A percentile compares a stretch with the other conserved stretches of the same genome.
Conservation (phyloP, 352 stramenopile genomes). For the Pythium plurisporium region DNA sequence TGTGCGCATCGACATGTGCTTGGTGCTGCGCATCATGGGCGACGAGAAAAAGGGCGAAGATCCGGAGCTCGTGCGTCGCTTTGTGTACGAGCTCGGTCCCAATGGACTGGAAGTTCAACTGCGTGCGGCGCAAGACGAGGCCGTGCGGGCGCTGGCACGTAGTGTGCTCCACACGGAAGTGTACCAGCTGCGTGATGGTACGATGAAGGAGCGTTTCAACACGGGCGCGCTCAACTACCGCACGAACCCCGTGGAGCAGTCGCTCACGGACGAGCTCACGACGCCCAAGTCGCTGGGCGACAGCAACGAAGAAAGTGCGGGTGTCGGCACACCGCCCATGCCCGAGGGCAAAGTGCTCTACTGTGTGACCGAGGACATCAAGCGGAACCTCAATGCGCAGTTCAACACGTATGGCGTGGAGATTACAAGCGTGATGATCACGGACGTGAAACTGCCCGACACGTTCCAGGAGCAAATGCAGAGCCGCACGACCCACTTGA, state of each 20-base stretch:
- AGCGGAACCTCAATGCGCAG: slow-evolving; percentile 56
- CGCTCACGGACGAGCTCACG: slow-evolving; percentile 16
- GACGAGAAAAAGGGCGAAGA: slow-evolving; percentile 80
- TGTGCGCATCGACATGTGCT: slow-evolving; percentile 81
- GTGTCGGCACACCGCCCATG: slow-evolving; percentile 7
- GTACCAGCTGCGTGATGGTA: slow-evolving; percentile 76
- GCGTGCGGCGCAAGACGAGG: slow-evolving; percentile 75
- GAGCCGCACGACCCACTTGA: slow-evolving; percentile 59
- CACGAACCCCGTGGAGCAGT: slow-evolving; percentile 13
- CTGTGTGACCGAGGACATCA: slow-evolving; percentile 63
- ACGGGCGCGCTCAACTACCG: slow-evolving; percentile 37
- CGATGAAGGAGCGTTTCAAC: slow-evolving; percentile 59
- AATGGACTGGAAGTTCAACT: slow-evolving; percentile 85
- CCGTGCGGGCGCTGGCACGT: slow-evolving; percentile 71
- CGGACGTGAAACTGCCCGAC: slow-evolving; percentile 54
- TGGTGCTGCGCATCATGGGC: slow-evolving; percentile 89
- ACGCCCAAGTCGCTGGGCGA: slow-evolving; percentile 20
- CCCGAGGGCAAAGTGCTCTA: slow-evolving; percentile 29
- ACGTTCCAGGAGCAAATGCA: slow-evolving; percentile 66
- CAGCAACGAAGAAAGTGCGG: slow-evolving; percentile 12
- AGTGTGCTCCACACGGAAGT: slow-evolving; percentile 87
- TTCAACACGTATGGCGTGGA: slow-evolving; percentile 73
- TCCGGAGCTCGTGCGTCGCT: slow-evolving; percentile 75
- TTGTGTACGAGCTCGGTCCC: slow-evolving; percentile 85
- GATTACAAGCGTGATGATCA: slow-evolving; percentile 66